phyloP scores from a whole-genome alignment of 371 early-diverging fungal species.

The Haplosporangium sp. region DNA sequence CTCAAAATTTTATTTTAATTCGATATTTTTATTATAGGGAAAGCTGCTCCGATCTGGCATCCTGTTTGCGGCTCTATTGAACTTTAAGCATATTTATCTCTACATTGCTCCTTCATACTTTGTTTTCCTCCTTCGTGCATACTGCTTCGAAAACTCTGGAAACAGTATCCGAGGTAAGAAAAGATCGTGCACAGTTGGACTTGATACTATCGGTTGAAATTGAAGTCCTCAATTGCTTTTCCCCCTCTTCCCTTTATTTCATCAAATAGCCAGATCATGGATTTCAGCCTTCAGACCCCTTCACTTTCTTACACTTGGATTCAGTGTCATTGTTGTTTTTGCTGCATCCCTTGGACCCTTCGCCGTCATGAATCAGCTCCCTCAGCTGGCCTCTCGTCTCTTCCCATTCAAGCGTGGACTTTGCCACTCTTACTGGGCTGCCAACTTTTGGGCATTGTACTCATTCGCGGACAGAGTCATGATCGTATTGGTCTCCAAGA shows the following conservation, averaged over 20 bases:
- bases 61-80: constrained; percentile 88
- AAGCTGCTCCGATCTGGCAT: constrained; percentile 77
- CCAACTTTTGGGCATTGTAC: constrained; percentile 97
- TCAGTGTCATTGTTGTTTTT: constrained; percentile 76
- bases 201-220: not conserved
- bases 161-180: constrained; percentile 45
- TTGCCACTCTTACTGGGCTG: constrained; percentile 97
- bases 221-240: not conserved
- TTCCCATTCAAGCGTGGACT: constrained; percentile 98
- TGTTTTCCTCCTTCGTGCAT: constrained; percentile 86
- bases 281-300: constrained; percentile 46
- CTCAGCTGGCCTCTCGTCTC: constrained; percentile 85
- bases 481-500: constrained; percentile 60
- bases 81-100: constrained; percentile 97
- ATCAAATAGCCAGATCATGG: constrained; percentile 44
- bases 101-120: constrained; percentile 97
- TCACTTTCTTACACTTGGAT: constrained; percentile 72
- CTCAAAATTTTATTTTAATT: not conserved
- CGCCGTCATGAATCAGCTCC: constrained; percentile 70
- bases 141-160: constrained; percentile 70
- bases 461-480: constrained; percentile 83
- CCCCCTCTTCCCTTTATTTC: not conserved
- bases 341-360: constrained; percentile 89
- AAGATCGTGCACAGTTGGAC: not conserved
- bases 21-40: constrained; percentile 56